Evolutionary conservation across 2,329 filamentous ascomycete genomes (phyloP).

Genomic region (Penicillium sp.): DNA sequence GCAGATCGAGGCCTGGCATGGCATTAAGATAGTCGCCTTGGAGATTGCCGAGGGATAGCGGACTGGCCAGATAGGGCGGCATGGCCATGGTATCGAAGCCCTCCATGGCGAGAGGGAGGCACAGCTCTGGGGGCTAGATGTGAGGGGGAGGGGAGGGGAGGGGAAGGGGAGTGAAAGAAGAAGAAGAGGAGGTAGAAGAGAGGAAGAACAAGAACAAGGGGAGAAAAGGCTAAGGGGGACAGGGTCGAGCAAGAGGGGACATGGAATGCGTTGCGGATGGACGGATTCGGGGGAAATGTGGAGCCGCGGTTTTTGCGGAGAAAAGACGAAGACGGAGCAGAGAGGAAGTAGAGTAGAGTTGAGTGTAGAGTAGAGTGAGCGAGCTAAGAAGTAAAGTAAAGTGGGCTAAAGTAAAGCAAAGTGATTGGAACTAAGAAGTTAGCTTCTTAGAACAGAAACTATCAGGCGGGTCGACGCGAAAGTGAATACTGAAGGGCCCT

Average conservation of each 20-base stretch:
- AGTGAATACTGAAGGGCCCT: conserved; percentile 6
- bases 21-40: conserved; percentile 54
- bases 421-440: no score
- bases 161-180: conserved; percentile 11
- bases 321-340: conserved; percentile 24
- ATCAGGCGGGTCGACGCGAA: no score
- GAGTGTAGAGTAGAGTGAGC: no score
- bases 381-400: not conserved
- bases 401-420: not conserved
- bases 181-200: conserved; percentile 8
- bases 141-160: not conserved
- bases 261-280: conserved; percentile 19
- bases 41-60: conserved; percentile 60
- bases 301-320: conserved; percentile 33
- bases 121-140: no score
- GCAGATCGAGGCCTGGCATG: conserved; percentile 58
- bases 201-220: conserved; percentile 7
- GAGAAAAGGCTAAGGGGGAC: not conserved
- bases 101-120: conserved; percentile 49
- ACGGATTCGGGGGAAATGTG: conserved; percentile 36
- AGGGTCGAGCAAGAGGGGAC: conserved; percentile 5
- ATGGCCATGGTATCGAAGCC: conserved; percentile 65
- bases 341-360: not conserved
- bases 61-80: conserved; percentile 62
- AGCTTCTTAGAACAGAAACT: no score